These are phyloP conservation scores for Coprinopsis strossmayeri DNA, from an alignment of 768 basidiomycete genomes.

Conservation along the genomic window DNA sequence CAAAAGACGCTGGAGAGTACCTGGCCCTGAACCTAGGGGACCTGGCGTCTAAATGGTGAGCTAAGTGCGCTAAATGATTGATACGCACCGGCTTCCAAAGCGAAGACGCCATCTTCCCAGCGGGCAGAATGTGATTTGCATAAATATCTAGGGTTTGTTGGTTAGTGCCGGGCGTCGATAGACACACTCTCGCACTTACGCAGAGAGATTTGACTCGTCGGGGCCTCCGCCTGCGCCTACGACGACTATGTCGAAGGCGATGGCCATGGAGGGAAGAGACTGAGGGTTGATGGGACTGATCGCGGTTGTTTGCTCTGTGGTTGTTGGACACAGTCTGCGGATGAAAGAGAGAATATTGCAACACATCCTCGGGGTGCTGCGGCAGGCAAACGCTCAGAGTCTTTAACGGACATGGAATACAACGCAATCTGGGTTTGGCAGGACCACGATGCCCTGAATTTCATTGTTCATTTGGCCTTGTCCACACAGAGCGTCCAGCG, in stretches of 20 bases:
- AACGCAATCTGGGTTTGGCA: not conserved
- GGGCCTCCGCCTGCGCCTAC: constrained; percentile 87
- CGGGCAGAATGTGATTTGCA: constrained; percentile 58
- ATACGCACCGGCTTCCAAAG: constrained; percentile 78
- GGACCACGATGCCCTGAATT: not conserved
- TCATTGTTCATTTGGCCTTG: not conserved
- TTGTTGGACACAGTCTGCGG: too few species aligned
- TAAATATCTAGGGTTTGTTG: constrained; percentile 58
- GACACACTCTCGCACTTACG: constrained; percentile 41
- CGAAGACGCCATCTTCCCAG: constrained; percentile 82
- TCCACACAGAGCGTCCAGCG: not conserved
- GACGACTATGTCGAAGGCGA: constrained; percentile 66
- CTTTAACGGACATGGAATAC: too few species aligned
- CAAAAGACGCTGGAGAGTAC: constrained; percentile 63
- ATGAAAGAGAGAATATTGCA: too few species aligned
- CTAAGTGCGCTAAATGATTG: not conserved
- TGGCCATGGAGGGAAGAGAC: constrained; percentile 19
- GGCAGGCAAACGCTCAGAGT: too few species aligned
- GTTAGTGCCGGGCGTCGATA: constrained; percentile 4
- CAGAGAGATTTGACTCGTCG: constrained; percentile 82
- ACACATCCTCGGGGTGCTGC: too few species aligned
- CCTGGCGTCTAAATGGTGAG: constrained; percentile 2
- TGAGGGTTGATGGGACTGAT: not conserved
- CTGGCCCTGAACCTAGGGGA: constrained; percentile 73
- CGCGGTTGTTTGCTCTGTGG: too few species aligned